Evolutionary conservation across 176 grass and related monocot species (phyloP), one percentile per base, ranked within the genome.

Genomic region (Musa schizocarpa): DNA sequence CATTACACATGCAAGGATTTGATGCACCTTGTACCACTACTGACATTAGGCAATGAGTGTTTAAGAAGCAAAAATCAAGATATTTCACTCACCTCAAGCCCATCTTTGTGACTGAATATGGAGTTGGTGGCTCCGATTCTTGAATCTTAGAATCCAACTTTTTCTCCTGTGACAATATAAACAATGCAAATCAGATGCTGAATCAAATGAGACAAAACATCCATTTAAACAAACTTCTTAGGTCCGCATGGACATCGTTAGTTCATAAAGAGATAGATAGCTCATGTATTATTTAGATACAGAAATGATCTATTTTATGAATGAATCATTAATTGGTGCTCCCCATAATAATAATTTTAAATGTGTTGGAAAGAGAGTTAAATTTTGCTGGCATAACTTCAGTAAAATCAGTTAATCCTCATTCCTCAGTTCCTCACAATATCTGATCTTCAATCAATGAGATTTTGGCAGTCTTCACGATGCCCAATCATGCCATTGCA

Each of bases 51-150:
- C 1, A 13, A 65, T 27, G 13, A 68, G 24, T 34, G 6, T 7
- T 68, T 22, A 34, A 70, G 13, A 50, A 70, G 2, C 55, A 57
- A 57, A 14, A n/a, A 13, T 69, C 58, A 52, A 82, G 74, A 57
- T 52, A 83, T 53, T 78, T 49, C 65, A 91, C 86, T 86, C 86
- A 93, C 94, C 92, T 87, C 69, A 77, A 87, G 69, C 88, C 78
- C 68, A 70, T 70, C 17, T 70, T 70, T 70, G 68, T 10, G 43
- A 70, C 68, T 70, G 68, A 70, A 50, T 21, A 17, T n/a, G 68
- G 68, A 21, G 68, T 70, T 70, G 68, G 68, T 9, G 68, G 94
- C 77, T 98, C 90, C 21, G 84, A 92, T 71, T 92, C 90, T 88
- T 87, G 93, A 80, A 93, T 83, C 85, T 90, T 96, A 71, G 84